Conservation (phyloP, 768 basidiomycete species). For the Candolleomyces aberdarensis region DNA sequence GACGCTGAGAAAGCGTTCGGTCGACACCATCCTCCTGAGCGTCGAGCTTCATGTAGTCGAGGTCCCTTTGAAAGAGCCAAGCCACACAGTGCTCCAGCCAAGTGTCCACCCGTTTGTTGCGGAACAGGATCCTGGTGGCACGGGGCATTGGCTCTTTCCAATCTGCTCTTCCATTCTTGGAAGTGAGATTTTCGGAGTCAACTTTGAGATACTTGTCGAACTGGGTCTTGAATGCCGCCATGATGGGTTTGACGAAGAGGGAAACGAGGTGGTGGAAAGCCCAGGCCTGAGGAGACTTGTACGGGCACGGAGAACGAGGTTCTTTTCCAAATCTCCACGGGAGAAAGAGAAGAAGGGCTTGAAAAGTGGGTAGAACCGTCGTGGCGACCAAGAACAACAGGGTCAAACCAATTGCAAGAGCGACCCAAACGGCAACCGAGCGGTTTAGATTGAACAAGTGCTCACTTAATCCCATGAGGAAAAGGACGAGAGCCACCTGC, state of each 20-base stretch:
- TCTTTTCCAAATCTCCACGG: neutral
- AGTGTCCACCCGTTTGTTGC: neutral
- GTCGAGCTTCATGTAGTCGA: neutral
- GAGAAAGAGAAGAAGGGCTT: slow-evolving; percentile 10
- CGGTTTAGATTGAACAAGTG: slow-evolving; percentile 23
- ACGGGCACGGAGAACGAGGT: slow-evolving; percentile 6
- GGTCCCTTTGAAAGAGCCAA: neutral
- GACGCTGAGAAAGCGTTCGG: neutral
- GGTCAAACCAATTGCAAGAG: slow-evolving; percentile 18
- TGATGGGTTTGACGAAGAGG: neutral
- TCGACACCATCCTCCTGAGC: too few species aligned
- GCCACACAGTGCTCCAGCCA: neutral
- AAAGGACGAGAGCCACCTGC: slow-evolving; percentile 26
- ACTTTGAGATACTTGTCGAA: neutral
- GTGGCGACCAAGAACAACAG: slow-evolving; percentile 19
- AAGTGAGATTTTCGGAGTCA: neutral
- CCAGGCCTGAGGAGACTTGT: slow-evolving; percentile 10
- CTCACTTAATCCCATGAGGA: slow-evolving; percentile 25
- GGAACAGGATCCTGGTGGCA: neutral
- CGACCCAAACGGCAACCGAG: slow-evolving; percentile 16
- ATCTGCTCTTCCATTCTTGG: neutral
- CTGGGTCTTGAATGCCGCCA: neutral
- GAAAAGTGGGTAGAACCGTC: slow-evolving; percentile 20
- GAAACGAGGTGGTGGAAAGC: slow-evolving; percentile 7
- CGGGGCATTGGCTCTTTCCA: neutral